Percentiles rank a stretch among this genome's conserved stretches.
Conservation (phyloP, 2,329 filamentous ascomycete genomes). For the Phaeophleospora eucalypticola region DNA sequence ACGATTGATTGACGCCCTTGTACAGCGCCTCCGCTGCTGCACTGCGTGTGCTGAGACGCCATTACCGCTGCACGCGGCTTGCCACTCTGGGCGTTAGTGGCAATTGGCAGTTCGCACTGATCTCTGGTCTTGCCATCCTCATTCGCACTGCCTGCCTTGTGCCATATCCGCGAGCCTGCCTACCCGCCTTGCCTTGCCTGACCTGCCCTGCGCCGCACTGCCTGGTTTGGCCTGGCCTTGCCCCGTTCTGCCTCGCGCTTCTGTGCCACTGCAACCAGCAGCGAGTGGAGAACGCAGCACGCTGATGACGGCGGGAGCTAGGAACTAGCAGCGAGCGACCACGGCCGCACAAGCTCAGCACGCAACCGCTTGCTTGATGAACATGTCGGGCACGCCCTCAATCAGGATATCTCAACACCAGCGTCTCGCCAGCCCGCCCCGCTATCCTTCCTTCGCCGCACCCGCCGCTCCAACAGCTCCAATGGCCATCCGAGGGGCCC, state of each 20-base stretch:
- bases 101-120: not conserved
- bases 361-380: not conserved
- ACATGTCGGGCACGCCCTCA: constrained; percentile 28
- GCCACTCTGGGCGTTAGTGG: constrained; percentile 5
- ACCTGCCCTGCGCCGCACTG: no score
- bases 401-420: constrained; percentile 37
- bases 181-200: not conserved
- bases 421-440: constrained; percentile 35
- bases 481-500: constrained; percentile 60
- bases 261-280: not conserved
- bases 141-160: not conserved
- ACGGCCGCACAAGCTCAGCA: not conserved
- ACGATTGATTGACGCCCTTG: constrained; percentile 4
- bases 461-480: constrained; percentile 45
- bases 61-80: constrained; percentile 7
- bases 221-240: constrained; percentile 4
- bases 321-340: not conserved
- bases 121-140: not conserved
- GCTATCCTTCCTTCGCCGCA: constrained; percentile 31
- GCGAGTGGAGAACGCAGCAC: not conserved
- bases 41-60: constrained; percentile 7
- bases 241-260: not conserved
- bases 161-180: not conserved
- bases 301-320: not conserved
- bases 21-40: constrained; percentile 5